Percentiles rank a stretch among this genome's conserved stretches.
phyloP scores from a whole-genome alignment of 139 green algal species.

The Zygnema cylindricum region DNA sequence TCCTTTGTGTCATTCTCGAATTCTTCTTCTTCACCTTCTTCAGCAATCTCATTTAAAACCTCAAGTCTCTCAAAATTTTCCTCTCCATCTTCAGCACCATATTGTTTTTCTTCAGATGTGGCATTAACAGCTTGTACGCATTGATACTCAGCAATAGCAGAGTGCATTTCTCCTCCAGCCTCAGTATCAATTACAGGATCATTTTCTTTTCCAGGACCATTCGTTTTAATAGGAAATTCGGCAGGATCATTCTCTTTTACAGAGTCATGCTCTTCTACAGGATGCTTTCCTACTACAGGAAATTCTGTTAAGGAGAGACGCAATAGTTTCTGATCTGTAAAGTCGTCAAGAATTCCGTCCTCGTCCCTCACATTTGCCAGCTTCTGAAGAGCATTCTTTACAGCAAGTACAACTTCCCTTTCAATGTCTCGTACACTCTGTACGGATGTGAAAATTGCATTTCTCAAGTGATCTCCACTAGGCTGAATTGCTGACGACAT shows the following conservation, averaged over 20 bases:
- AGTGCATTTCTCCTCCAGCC: not conserved
- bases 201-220: not conserved
- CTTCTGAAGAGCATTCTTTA: constrained; percentile 32
- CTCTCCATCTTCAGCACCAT: constrained; percentile 36
- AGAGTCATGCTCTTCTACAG: not conserved
- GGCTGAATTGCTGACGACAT: not conserved
- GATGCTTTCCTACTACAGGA: too few relatives aligned
- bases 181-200: not conserved
- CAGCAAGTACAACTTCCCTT: constrained; percentile 43
- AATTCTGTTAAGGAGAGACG: not conserved
- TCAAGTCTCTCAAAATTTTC: constrained; percentile 14
- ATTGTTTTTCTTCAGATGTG: not conserved
- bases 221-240: not conserved
- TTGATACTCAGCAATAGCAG: not conserved
- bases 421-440: constrained; percentile 33
- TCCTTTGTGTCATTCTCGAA: not conserved
- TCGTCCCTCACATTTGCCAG: constrained; percentile 15
- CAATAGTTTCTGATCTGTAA: not conserved
- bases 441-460: constrained; percentile 41
- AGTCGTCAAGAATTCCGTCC: constrained; percentile 11
- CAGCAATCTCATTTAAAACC: constrained; percentile 3
- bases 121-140: not conserved
- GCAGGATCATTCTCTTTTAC: not conserved
- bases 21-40: not conserved
- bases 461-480: constrained; percentile 2